These are phyloP conservation scores for Centrapalus pauciflorus DNA, from an alignment of 129 eudicot species.

Conservation along the genomic window DNA sequence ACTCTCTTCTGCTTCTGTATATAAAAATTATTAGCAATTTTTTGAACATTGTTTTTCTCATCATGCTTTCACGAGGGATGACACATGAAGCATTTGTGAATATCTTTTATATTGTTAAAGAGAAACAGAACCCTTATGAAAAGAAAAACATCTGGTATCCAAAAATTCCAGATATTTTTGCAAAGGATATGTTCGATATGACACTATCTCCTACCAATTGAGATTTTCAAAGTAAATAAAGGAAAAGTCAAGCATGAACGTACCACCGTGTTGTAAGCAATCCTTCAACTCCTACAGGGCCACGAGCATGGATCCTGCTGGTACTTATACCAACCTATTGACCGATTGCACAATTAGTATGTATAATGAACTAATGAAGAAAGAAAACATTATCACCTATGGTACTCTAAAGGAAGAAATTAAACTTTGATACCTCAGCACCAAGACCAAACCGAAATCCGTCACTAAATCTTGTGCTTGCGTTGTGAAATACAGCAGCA, in stretches of 20 bases:
- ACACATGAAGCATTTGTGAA: neutral
- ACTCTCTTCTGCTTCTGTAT: neutral
- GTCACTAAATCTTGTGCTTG: slow-evolving; percentile 93
- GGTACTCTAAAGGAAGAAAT: neutral
- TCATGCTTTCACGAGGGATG: neutral
- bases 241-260: neutral
- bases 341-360: slow-evolving; percentile 7
- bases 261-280: slow-evolving; percentile 95
- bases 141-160: neutral
- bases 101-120: neutral
- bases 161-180: neutral
- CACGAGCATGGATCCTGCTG: slow-evolving; percentile 97
- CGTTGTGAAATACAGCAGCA: slow-evolving; percentile 97
- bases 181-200: neutral
- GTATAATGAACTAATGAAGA: neutral
- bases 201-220: neutral
- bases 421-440: slow-evolving; percentile 63
- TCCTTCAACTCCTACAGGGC: slow-evolving; percentile 98
- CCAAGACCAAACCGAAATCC: slow-evolving; percentile 98
- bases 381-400: neutral
- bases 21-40: neutral
- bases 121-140: neutral
- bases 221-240: neutral
- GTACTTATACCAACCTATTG: slow-evolving; percentile 94
- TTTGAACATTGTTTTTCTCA: neutral